phyloP scores from a whole-genome alignment of 176 grass and related monocot species.

The Tuctoria greenei region DNA sequence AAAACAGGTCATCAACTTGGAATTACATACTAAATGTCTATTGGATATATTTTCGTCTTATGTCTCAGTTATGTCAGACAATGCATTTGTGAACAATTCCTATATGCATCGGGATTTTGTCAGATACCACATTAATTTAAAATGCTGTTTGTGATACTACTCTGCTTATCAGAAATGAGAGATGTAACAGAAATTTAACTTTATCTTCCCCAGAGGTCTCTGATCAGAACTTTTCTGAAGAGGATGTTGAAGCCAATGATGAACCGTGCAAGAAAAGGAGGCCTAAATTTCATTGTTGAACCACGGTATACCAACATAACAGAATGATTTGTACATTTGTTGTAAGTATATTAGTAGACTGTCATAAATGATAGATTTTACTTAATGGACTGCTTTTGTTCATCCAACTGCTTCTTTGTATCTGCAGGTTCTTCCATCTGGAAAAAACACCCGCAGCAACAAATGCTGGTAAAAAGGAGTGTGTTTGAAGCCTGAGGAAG shows the following conservation, averaged over 20 bases:
- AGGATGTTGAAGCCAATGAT: conserved; percentile 33
- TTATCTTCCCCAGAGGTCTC: conserved; percentile 57
- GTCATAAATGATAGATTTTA: neutral
- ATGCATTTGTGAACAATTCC: too few relatives aligned
- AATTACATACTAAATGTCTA: neutral
- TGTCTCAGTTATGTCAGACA: neutral
- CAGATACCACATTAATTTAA: neutral
- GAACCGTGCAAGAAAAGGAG: conserved; percentile 48
- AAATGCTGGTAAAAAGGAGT: neutral
- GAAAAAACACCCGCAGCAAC: conserved; percentile 12
- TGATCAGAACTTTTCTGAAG: conserved; percentile 75
- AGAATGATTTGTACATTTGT: neutral
- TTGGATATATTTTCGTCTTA: neutral
- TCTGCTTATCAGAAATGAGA: neutral
- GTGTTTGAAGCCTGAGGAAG: neutral
- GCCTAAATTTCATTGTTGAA: neutral
- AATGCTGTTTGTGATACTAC: neutral
- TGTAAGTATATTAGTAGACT: conserved; percentile 7
- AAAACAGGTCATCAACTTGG: conserved; percentile 9
- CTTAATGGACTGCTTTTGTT: neutral
- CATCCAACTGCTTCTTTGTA: neutral
- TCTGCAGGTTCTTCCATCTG: conserved; percentile 43
- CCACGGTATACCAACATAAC: conserved; percentile 29
- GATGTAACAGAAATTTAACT: conserved; percentile 23
- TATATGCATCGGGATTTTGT: neutral